Conservation (phyloP, 768 basidiomycete genomes). For the Lactifluus hygrophoroides region DNA sequence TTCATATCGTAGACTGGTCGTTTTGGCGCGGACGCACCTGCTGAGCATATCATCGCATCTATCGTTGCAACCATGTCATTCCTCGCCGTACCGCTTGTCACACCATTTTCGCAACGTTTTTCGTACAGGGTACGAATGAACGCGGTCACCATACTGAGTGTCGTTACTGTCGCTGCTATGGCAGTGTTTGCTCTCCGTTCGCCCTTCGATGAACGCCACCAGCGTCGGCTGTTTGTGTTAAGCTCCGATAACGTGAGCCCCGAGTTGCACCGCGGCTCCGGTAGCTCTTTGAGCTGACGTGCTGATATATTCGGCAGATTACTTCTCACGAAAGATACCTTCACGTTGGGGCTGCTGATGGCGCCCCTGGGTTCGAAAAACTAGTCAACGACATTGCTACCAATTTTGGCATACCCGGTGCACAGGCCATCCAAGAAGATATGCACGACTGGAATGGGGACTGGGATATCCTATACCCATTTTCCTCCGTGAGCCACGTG, state of each 20-base stretch:
- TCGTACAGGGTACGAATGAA: conserved; percentile 33
- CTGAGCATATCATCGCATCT: conserved; percentile 81
- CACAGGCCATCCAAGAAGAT: conserved; percentile 36
- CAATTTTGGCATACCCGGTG: conserved; percentile 44
- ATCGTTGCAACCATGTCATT: conserved; percentile 54
- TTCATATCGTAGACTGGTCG: conserved; percentile 57
- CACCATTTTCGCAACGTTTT: conserved; percentile 74
- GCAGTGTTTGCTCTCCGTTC: conserved; percentile 49
- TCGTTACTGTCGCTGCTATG: conserved; percentile 42
- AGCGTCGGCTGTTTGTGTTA: conserved; percentile 76
- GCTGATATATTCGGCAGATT: conserved; percentile 37
- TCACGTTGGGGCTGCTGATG: conserved; percentile 77
- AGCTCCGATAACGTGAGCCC: conserved; percentile 75
- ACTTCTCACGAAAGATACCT: conserved; percentile 63
- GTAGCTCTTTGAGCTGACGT: background rate
- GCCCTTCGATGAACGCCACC: conserved; percentile 80
- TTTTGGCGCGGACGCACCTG: conserved; percentile 72
- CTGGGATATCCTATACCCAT: conserved; percentile 83
- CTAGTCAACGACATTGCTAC: conserved; percentile 55
- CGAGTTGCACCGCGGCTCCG: background rate
- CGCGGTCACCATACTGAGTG: conserved; percentile 36
- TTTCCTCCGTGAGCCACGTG: conserved; percentile 48
- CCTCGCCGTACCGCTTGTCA: conserved; percentile 46
- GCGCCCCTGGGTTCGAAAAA: conserved; percentile 62
- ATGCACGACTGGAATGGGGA: conserved; percentile 78